Conservation (phyloP, 345 rosid species). For the Gossypium longicalyx region DNA sequence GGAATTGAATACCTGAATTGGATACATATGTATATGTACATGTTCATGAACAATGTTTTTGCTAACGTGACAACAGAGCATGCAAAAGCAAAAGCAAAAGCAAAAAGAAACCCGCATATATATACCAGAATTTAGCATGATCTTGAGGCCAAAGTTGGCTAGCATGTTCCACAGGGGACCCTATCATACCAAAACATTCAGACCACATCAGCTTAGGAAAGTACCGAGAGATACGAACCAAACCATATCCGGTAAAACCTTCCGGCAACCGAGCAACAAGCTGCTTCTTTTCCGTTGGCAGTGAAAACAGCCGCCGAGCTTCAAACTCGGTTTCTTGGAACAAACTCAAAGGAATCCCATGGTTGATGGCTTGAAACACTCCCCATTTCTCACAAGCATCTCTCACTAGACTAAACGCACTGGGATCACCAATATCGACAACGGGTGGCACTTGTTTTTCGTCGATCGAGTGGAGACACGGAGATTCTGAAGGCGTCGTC, state of each 20-base stretch:
- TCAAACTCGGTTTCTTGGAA: conserved; percentile 36
- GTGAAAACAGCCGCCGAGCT: conserved; percentile 43
- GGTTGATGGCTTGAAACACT: conserved; percentile 63
- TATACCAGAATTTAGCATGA: conserved; percentile 54
- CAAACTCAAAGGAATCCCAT: conserved; percentile 47
- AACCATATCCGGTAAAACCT: conserved; percentile 59
- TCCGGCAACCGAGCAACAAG: conserved; percentile 48
- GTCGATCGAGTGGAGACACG: background rate
- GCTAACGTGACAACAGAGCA: background rate
- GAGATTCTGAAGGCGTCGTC: background rate
- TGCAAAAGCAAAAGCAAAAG: background rate
- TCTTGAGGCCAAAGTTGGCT: conserved; percentile 69
- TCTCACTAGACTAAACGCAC: conserved; percentile 32
- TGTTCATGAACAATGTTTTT: too few relatives aligned
- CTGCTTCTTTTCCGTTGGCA: conserved; percentile 53
- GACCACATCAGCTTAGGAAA: conserved; percentile 78
- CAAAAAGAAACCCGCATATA: conserved; percentile 2
- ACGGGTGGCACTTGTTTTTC: conserved; percentile 29
- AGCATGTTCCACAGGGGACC: conserved; percentile 60
- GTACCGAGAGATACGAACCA: conserved; percentile 52
- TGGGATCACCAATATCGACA: conserved; percentile 45
- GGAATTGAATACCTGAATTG: too few relatives aligned
- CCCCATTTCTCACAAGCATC: conserved; percentile 72
- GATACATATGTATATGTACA: too few relatives aligned
- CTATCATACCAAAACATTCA: conserved; percentile 69